These are phyloP conservation scores for Cryptosporidium ryanae DNA, from an alignment of 169 alveolate species.

Conservation along the genomic window DNA sequence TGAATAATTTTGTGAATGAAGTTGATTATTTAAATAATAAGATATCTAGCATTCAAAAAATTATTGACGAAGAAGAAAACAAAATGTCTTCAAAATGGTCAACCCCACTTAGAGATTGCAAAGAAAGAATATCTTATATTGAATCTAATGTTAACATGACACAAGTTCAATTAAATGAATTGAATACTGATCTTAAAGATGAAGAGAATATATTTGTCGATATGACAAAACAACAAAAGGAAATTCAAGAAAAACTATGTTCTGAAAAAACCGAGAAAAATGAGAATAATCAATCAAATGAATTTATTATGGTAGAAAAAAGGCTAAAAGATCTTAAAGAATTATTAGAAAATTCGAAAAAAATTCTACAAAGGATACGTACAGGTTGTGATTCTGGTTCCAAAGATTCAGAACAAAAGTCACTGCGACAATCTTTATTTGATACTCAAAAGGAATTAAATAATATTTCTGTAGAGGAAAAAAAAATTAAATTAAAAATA, in stretches of 20 bases:
- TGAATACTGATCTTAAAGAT: conserved; percentile 18
- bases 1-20: conserved; percentile 78
- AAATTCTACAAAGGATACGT: conserved; percentile 41
- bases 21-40: background rate
- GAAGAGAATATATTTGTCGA: conserved; percentile 39
- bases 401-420: conserved; percentile 69
- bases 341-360: conserved; percentile 6
- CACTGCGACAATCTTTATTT: conserved; percentile 65
- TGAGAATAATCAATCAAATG: conserved; percentile 66
- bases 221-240: background rate
- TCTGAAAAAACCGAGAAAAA: conserved; percentile 52
- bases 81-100: conserved; percentile 59
- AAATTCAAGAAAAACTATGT: conserved; percentile 3
- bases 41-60: conserved; percentile 7
- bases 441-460: conserved; percentile 76
- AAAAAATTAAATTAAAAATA: conserved; percentile 65
- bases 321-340: conserved; percentile 52
- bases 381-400: conserved; percentile 60
- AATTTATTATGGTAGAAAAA: conserved; percentile 55
- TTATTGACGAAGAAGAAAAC: conserved; percentile 52
- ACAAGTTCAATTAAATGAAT: conserved; percentile 57
- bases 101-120: conserved; percentile 41
- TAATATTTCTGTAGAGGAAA: conserved; percentile 59
- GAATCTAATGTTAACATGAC: conserved; percentile 61
- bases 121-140: conserved; percentile 24